Evolutionary conservation across 108 stramenopile genomes (phyloP).

Genomic region (Stephanodiscus triporus): DNA sequence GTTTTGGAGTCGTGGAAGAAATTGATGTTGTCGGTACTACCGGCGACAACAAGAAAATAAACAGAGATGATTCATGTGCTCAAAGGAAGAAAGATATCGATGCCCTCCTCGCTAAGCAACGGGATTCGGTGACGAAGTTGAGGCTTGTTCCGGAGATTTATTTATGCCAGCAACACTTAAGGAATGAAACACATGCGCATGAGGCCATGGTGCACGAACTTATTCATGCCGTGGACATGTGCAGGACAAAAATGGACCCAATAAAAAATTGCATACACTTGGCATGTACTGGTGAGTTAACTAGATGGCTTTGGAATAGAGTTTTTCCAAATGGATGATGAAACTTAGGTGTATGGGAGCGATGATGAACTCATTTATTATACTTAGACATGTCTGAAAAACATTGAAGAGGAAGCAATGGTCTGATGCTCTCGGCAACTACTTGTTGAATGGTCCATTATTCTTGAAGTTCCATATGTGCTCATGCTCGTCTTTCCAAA

Average conservation of each 20-base stretch:
- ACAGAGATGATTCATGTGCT: conserved; percentile 2
- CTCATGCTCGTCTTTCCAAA: not conserved
- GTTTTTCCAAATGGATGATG: not conserved
- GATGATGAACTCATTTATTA: conserved; percentile 1
- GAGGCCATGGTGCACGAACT: conserved; percentile 85
- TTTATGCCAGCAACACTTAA: conserved; percentile 76
- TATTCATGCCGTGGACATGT: conserved; percentile 91
- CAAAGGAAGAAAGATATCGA: conserved; percentile 39
- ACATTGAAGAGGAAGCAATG: not conserved
- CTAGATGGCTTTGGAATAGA: not conserved
- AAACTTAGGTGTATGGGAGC: not conserved
- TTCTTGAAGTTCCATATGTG: not conserved
- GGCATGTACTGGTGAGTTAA: conserved; percentile 67
- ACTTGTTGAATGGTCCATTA: not conserved
- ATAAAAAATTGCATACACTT: conserved; percentile 80
- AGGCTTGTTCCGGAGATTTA: conserved; percentile 80
- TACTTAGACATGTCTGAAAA: conserved; percentile 2
- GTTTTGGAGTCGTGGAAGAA: conserved; percentile 85
- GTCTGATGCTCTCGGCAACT: not conserved
- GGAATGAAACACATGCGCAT: conserved; percentile 78
- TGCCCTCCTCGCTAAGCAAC: conserved; percentile 44
- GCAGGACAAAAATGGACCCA: conserved; percentile 75
- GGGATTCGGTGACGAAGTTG: conserved; percentile 61
- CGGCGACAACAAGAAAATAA: not conserved
- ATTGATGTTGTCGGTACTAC: conserved; percentile 22